Evolutionary conservation across 306 rosid genomes (phyloP).

Genomic region (Trifolium subterraneum): DNA sequence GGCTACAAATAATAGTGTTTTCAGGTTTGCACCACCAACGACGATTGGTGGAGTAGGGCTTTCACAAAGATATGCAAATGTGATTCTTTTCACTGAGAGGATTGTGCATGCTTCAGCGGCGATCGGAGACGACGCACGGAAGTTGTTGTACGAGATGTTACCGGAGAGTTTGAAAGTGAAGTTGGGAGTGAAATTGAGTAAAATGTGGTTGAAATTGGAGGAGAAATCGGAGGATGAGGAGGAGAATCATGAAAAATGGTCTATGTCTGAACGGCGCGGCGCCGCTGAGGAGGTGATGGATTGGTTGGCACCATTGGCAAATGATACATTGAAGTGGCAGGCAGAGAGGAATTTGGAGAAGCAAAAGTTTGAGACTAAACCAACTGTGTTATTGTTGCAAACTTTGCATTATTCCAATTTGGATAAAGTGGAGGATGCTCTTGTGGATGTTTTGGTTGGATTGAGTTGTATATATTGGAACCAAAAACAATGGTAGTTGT

Average conservation of each 20-base stretch:
- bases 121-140: conserved; percentile 53
- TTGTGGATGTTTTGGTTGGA: conserved; percentile 66
- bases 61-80: conserved; percentile 62
- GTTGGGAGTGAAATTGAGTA: conserved; percentile 49
- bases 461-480: conserved; percentile 59
- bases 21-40: conserved; percentile 41
- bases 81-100: conserved; percentile 56
- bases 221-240: not conserved
- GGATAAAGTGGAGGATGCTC: conserved; percentile 78
- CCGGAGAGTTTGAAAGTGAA: conserved; percentile 53
- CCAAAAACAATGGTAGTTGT: conserved; percentile 42
- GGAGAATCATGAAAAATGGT: conserved; percentile 9
- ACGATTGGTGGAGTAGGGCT: conserved; percentile 76
- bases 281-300: conserved; percentile 62
- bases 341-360: conserved; percentile 65
- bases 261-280: conserved; percentile 44
- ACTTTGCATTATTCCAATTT: conserved; percentile 75
- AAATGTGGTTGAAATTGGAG: conserved; percentile 39
- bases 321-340: conserved; percentile 69
- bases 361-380: conserved; percentile 46
- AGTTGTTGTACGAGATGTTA: conserved; percentile 63
- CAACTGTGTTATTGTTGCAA: conserved; percentile 61
- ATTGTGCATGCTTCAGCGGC: conserved; percentile 52
- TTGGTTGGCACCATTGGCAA: conserved; percentile 68
- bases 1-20: conserved; percentile 41